phyloP scores from a whole-genome alignment of 2,329 filamentous ascomycete genomes.

The Ceratocystis albifundus region DNA sequence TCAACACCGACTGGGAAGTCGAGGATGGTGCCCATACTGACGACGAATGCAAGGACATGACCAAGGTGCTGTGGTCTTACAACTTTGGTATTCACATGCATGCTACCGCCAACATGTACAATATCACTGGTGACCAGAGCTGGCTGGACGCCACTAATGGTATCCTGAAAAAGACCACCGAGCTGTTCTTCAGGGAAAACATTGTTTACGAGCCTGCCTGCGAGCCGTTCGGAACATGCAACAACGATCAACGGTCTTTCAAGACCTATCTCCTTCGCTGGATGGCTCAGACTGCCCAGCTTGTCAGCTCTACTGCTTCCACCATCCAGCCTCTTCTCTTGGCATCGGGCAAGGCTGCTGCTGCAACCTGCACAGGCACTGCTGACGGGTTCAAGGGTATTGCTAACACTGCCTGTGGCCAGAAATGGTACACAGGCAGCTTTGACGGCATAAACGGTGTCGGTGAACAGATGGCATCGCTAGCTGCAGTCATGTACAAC shows the following conservation, averaged over 20 bases:
- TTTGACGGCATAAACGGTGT: slow-evolving; percentile 54
- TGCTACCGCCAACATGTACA: slow-evolving; percentile 50
- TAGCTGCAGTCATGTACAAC: slow-evolving; percentile 51
- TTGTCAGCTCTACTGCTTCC: slow-evolving; percentile 43
- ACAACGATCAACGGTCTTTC: slow-evolving; percentile 62
- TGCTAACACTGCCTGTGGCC: slow-evolving; percentile 53
- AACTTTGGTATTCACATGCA: slow-evolving; percentile 57
- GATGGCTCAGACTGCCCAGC: slow-evolving; percentile 44
- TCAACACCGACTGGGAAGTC: slow-evolving; percentile 44
- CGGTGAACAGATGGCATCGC: slow-evolving; percentile 57
- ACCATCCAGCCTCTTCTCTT: slow-evolving; percentile 42
- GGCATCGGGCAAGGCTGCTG: slow-evolving; percentile 43
- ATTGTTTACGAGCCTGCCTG: slow-evolving; percentile 57
- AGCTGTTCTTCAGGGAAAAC: slow-evolving; percentile 42
- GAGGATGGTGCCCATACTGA: slow-evolving; percentile 38
- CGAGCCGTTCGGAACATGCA: slow-evolving; percentile 49
- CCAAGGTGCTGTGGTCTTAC: slow-evolving; percentile 51
- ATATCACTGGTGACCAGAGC: slow-evolving; percentile 40
- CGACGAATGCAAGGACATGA: slow-evolving; percentile 38
- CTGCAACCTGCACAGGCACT: slow-evolving; percentile 39
- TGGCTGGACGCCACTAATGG: slow-evolving; percentile 51
- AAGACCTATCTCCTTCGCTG: slow-evolving; percentile 65
- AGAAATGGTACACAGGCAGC: slow-evolving; percentile 43
- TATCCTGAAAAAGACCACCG: slow-evolving; percentile 40
- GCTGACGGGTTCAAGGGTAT: slow-evolving; percentile 39